Conservation (phyloP, 306 rosid genomes). For the Cicer arietinum region DNA sequence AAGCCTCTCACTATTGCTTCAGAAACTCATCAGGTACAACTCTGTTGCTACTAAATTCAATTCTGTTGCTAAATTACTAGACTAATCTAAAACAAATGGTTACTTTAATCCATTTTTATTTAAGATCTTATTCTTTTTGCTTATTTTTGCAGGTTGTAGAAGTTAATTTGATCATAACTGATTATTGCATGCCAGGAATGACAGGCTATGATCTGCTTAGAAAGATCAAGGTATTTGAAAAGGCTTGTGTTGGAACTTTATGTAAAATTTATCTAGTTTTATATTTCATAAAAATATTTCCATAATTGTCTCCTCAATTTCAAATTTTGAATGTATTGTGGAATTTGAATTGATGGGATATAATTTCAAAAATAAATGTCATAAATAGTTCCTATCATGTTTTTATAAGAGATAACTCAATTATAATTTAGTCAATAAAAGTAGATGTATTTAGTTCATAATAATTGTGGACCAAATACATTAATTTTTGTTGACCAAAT, state of each 20-base stretch:
- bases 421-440: too few species aligned
- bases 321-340: slow-evolving; percentile 7
- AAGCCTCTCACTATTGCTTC: slow-evolving; percentile 42
- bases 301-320: not conserved
- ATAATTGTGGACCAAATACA: too few species aligned
- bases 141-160: slow-evolving; percentile 56
- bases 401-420: too few species aligned
- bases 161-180: slow-evolving; percentile 83
- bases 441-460: too few species aligned
- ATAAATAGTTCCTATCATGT: not conserved
- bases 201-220: slow-evolving; percentile 86
- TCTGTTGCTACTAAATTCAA: not conserved
- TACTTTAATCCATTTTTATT: slow-evolving; percentile 4
- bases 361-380: slow-evolving; percentile 24
- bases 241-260: not conserved
- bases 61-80: slow-evolving; percentile 8
- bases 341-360: slow-evolving; percentile 22
- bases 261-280: slow-evolving; percentile 15
- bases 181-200: slow-evolving; percentile 96
- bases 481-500: too few species aligned
- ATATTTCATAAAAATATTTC: not conserved
- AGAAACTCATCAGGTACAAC: slow-evolving; percentile 53
- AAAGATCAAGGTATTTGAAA: slow-evolving; percentile 66
- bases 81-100: not conserved
- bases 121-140: slow-evolving; percentile 25